Percentiles rank a stretch among this genome's conserved stretches.
Conservation (phyloP, 1,284 basidiomycete genomes). For the Exobasidium cylindrosporum region DNA sequence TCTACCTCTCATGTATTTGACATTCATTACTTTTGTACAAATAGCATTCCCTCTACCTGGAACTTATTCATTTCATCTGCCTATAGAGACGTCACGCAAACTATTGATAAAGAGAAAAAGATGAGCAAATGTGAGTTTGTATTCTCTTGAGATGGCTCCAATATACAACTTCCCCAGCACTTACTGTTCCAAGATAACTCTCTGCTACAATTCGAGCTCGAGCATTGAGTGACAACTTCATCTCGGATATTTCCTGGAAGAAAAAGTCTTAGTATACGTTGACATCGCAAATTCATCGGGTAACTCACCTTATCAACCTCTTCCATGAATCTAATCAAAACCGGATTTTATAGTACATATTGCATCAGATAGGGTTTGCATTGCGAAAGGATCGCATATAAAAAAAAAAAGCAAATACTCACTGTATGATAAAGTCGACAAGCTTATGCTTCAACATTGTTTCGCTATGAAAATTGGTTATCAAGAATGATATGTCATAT, state of each 20-base stretch:
- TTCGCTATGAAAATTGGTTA: slow-evolving; percentile 94
- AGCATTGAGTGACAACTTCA: slow-evolving; percentile 76
- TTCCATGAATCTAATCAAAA: slow-evolving; percentile 73
- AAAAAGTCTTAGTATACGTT: slow-evolving; percentile 29
- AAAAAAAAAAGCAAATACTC: slow-evolving; percentile 47
- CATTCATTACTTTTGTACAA: background rate
- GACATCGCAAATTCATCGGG: slow-evolving; percentile 64
- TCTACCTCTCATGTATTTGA: background rate
- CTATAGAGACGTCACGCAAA: slow-evolving; percentile 14
- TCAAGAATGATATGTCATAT: slow-evolving; percentile 97
- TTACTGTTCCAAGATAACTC: slow-evolving; percentile 24
- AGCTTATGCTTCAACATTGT: slow-evolving; percentile 99
- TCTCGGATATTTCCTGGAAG: slow-evolving; percentile 60
- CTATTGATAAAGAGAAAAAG: background rate
- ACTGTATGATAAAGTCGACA: slow-evolving; percentile 98
- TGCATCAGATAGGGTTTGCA: too few relatives aligned
- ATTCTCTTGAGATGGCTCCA: too few relatives aligned
- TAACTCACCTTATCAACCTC: slow-evolving; percentile 72
- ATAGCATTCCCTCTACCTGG: background rate
- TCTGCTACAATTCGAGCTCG: slow-evolving; percentile 96
- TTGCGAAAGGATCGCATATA: slow-evolving; percentile 56
- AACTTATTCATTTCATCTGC: too few relatives aligned
- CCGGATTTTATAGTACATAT: background rate
- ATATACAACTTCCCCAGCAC: too few relatives aligned
- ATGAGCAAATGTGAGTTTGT: too few relatives aligned